Evolutionary conservation across 2,329 filamentous ascomycete genomes (phyloP), one percentile per base, ranked within the genome.

Genomic region (Fusarium ambrosium): DNA sequence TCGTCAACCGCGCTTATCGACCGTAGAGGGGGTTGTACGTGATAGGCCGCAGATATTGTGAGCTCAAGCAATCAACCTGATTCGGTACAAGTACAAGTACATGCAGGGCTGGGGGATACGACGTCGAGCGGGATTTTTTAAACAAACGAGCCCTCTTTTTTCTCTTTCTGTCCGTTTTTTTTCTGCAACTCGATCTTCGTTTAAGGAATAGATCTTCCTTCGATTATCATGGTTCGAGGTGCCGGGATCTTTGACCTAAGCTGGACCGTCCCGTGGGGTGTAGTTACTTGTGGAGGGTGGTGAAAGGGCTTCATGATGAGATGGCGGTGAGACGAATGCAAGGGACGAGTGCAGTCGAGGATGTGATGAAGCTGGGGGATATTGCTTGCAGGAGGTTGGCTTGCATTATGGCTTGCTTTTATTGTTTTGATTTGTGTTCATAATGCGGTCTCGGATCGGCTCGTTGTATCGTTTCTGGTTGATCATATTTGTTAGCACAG

Each of bases 21-120:
- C 27, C 41, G 68, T 69, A 72, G 62, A 66, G 60, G 62, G 62
- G 60, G 62, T 24, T 20, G 45, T 70, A 56, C 65, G 72, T 74
- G 72, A 72, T 73, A 74, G 72, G 58, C 39, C 62, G 72, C 41
- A 72, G 65, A 56, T 70, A 67, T 75, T 72, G 69, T 63, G 58
- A 72, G 61, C 53, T 48, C 24, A 32, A 32, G 20, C 34, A 22
- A 39, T 51, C 41, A 56, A 62, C 48, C 64, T 58, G 65, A 68
- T 73, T 67, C 41, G 69, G 61, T 56, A 61, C 24, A 20, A 20
- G 37, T 39, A 39, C 37, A n/a, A n/a, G 41, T 43, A 43, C 41
- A 43, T 41, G 16, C 18, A 29, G 13, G 34, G 22, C 22, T 36
- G 14, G 32, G 14, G 32, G 60, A 58, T 63, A 29, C 32, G 48